These are phyloP conservation scores for Heliamphora pulchella DNA, from an alignment of 179 eudicot species.

Conservation along the genomic window DNA sequence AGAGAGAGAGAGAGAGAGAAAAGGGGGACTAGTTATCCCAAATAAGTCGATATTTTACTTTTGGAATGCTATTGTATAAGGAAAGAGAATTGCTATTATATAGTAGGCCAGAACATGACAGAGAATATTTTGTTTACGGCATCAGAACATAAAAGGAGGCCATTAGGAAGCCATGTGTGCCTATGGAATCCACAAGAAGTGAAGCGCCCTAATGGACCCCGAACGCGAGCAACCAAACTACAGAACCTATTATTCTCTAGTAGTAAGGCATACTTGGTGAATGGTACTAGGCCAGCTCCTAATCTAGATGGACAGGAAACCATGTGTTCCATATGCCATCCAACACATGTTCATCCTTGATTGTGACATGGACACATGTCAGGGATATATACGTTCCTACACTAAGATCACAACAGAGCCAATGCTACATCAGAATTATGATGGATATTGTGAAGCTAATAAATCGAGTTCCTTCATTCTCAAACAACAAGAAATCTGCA, in stretches of 20 bases:
- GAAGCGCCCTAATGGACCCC: not conserved
- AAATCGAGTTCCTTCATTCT: conserved; percentile 4
- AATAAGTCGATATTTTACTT: not conserved
- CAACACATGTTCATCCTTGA: not conserved
- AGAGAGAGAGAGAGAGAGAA: not conserved
- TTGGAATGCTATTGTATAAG: not conserved
- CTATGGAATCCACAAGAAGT: not conserved
- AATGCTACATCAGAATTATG: not conserved
- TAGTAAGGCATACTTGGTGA: not conserved
- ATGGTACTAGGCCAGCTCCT: not conserved
- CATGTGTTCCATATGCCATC: not conserved
- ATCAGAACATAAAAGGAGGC: not conserved
- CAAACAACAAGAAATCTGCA: not conserved
- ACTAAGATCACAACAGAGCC: not conserved
- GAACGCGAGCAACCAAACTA: not conserved
- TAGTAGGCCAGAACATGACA: too few species aligned
- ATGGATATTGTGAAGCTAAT: not conserved
- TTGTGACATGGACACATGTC: not conserved
- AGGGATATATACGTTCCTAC: not conserved
- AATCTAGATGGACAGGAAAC: not conserved
- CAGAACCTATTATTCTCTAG: not conserved
- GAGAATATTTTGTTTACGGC: too few species aligned
- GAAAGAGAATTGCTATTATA: not conserved
- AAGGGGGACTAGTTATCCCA: not conserved
- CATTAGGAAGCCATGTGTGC: not conserved